Evolutionary conservation across 345 rosid genomes (phyloP), one percentile per base, ranked within the genome.

Genomic region (Adansonia digitata): DNA sequence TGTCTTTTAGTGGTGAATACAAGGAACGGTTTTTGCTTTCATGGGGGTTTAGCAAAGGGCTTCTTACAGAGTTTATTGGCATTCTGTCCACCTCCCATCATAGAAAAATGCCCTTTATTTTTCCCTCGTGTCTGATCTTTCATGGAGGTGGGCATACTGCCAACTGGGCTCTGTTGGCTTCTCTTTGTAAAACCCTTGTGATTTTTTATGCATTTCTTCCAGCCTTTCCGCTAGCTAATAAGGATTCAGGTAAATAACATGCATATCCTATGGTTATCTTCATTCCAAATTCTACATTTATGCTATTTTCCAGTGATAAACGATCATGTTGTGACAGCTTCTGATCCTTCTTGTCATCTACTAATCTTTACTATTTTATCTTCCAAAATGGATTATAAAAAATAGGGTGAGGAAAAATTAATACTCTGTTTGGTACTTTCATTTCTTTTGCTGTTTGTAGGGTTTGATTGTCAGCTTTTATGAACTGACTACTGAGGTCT

Each of bases 31-130:
- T 46, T 31, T 12, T n/a, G 68, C 48, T 72, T 87, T 93, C 97
- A 87, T 77, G 86, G 37, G 85, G 89, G 92, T 86, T 88, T 93
- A 64, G 46, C 98, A 91, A 91, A 91, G 98, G 88, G 91, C 78
- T 82, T 76, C 95, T 85, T 78, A 79, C 93, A 82, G 95, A 86
- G 88, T 79, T 88, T 77, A 82, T 93, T 93, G 98, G 98, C 98
- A 93, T 93, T 93, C 97, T 93, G 98, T 93, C 97, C 98, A 91
- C 98, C 98, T 93, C 98, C 94, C 49, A 57, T 37, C 76, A 0
- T 42, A 2, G 55, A 66, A 48, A 15, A 27, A 18, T 2, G 22
- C 1, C 60, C 37, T 7, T 37, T 79, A n/a, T n/a, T 15, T 74
- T 48, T 70, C 2, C 76, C 67, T 42, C 0, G 1, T 4, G 15